A percentile compares a stretch with the other conserved stretches of the same genome.
Evolutionary conservation across 176 grass and related monocot species (phyloP).

Genomic region (Coix lacrymajobi): DNA sequence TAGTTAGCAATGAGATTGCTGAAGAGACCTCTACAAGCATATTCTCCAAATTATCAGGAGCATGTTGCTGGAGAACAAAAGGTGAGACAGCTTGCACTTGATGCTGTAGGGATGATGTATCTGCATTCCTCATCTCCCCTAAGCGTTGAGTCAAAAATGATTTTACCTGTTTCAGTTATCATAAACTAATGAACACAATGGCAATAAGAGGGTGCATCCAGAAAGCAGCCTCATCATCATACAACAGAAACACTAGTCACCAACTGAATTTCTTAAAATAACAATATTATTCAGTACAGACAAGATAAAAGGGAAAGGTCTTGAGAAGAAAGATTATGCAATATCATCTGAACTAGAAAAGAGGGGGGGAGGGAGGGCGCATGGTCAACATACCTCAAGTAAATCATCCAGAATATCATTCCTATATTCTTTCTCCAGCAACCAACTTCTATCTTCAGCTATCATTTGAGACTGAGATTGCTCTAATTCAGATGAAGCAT

Average conservation of each 20-base stretch:
- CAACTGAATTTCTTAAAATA: not conserved
- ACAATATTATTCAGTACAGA: not conserved
- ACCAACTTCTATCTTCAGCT: slow-evolving; percentile 68
- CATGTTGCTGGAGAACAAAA: slow-evolving; percentile 90
- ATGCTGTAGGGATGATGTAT: slow-evolving; percentile 88
- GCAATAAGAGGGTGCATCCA: not conserved
- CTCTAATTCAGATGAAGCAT: slow-evolving; percentile 34
- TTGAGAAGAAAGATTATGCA: not conserved
- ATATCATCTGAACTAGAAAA: not conserved
- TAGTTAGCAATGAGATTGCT: slow-evolving; percentile 76
- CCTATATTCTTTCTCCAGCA: slow-evolving; percentile 85
- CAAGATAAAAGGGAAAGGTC: not conserved
- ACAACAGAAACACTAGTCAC: not conserved
- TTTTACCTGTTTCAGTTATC: slow-evolving; percentile 57
- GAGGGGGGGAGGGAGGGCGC: not conserved
- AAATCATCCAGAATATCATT: slow-evolving; percentile 93
- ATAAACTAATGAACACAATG: slow-evolving; percentile 17
- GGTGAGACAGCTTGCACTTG: slow-evolving; percentile 93
- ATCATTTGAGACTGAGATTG: slow-evolving; percentile 15
- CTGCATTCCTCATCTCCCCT: slow-evolving; percentile 62
- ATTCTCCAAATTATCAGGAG: slow-evolving; percentile 52
- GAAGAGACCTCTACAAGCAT: slow-evolving; percentile 67
- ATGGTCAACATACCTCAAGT: slow-evolving; percentile 59
- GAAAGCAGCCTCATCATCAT: not conserved
- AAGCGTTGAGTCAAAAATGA: slow-evolving; percentile 76